A percentile compares a stretch with the other conserved stretches of the same genome.
Evolutionary conservation across 176 grass and related monocot species (phyloP).

Genomic region (Oryza meridionalis): DNA sequence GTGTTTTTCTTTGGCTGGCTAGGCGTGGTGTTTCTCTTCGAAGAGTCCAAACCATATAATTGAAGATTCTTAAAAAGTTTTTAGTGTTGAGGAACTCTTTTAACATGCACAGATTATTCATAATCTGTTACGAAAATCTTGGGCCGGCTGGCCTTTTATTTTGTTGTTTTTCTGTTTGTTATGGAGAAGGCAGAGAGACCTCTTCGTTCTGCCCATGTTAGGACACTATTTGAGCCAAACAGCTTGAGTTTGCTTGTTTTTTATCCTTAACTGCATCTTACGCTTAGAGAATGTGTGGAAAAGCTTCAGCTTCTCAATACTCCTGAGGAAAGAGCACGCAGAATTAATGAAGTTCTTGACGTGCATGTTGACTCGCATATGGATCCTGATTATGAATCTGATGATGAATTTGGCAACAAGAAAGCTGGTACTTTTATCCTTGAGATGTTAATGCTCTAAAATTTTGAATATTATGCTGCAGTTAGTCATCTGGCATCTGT

Average conservation of each 20-base stretch:
- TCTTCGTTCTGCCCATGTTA: conserved; percentile 17
- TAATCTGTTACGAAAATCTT: conserved; percentile 7
- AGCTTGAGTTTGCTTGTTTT: conserved; percentile 31
- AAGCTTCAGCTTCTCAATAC: conserved; percentile 78
- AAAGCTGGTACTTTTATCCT: conserved; percentile 47
- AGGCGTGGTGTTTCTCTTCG: neutral
- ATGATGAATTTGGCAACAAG: conserved; percentile 65
- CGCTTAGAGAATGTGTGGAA: conserved; percentile 88
- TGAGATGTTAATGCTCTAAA: conserved; percentile 1
- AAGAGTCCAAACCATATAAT: neutral
- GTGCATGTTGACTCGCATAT: conserved; percentile 84
- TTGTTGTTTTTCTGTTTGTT: neutral
- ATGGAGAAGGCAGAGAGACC: neutral
- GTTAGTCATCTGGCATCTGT: conserved; percentile 10
- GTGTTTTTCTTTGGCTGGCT: conserved; percentile 3
- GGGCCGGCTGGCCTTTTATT: neutral
- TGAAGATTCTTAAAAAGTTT: neutral
- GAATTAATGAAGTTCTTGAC: conserved; percentile 72
- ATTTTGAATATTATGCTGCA: conserved; percentile 33
- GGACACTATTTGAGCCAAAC: neutral
- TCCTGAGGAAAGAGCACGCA: conserved; percentile 78
- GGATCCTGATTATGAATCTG: conserved; percentile 88
- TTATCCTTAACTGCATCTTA: conserved; percentile 75
- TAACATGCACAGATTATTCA: conserved; percentile 9
- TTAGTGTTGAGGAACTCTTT: neutral